These are phyloP conservation scores for Psilocybe subaeruginosa DNA, from an alignment of 768 basidiomycete species.

Conservation along the genomic window DNA sequence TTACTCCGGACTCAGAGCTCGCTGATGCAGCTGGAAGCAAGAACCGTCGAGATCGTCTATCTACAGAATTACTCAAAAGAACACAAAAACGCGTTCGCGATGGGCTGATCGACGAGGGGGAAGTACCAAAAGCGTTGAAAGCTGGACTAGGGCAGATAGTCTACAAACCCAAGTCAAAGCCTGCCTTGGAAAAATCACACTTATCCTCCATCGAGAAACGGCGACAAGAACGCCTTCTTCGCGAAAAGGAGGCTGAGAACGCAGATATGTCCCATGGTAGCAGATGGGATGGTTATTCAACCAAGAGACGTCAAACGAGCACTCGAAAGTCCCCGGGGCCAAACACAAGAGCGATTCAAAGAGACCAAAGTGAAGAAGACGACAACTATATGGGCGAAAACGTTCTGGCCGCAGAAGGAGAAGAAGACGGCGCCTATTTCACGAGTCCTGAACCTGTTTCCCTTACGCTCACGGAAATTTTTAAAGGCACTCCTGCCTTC, in stretches of 20 bases:
- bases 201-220: background rate
- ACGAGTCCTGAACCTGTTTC: constrained; percentile 24
- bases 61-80: background rate
- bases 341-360: too few relatives aligned
- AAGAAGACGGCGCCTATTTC: constrained; percentile 25
- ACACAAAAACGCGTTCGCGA: background rate
- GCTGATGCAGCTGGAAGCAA: background rate
- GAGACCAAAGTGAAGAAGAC: too few relatives aligned
- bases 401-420: constrained; percentile 14
- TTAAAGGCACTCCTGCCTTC: constrained; percentile 13
- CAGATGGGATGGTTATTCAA: background rate
- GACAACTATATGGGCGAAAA: background rate
- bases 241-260: constrained; percentile 12
- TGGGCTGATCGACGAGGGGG: background rate
- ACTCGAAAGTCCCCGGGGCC: too few relatives aligned
- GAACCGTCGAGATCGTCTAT: background rate
- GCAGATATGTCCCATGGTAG: background rate
- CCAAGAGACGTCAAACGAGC: too few relatives aligned
- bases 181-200: background rate
- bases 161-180: background rate
- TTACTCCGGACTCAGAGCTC: background rate
- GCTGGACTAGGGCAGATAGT: too few relatives aligned
- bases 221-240: constrained; percentile 21
- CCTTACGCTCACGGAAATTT: constrained; percentile 26
- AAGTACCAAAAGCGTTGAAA: background rate